Conservation (phyloP, 2,329 filamentous ascomycete genomes). For the Colletotrichum higginsianum region DNA sequence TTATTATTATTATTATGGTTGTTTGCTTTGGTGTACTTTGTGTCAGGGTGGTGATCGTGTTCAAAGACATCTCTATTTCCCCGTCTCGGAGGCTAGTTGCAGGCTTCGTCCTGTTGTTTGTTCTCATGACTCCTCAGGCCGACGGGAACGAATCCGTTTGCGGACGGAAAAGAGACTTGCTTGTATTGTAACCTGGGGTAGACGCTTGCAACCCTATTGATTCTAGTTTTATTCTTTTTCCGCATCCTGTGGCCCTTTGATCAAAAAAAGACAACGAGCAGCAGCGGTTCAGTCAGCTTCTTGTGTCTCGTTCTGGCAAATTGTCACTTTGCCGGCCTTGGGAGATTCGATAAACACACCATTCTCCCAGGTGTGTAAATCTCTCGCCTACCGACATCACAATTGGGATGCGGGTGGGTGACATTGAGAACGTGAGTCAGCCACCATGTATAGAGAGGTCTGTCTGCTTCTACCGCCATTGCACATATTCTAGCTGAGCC, state of each 20-base stretch:
- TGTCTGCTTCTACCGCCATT: constrained; percentile 5
- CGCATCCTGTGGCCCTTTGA: background rate
- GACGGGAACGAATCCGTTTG: constrained; percentile 37
- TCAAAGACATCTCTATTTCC: background rate
- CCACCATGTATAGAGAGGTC: background rate
- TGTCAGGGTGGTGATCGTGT: background rate
- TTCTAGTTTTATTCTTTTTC: background rate
- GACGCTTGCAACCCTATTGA: constrained; percentile 22
- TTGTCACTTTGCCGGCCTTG: background rate
- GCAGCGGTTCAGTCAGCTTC: background rate
- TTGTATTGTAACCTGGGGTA: constrained; percentile 12
- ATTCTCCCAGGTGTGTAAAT: background rate
- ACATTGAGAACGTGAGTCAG: constrained; percentile 18
- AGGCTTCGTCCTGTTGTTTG: constrained; percentile 29
- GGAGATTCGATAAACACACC: background rate
- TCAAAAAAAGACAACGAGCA: background rate
- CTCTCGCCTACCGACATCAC: background rate
- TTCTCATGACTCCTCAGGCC: constrained; percentile 23
- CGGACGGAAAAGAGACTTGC: constrained; percentile 24
- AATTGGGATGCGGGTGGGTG: constrained; percentile 21
- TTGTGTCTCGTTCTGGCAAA: background rate
- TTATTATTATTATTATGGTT: background rate
- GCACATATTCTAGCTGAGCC: constrained; percentile 17
- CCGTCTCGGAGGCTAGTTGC: constrained; percentile 28
- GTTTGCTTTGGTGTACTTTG: background rate